Evolutionary conservation across 2,329 filamentous ascomycete genomes (phyloP).

Genomic region (Fusarium succisae): DNA sequence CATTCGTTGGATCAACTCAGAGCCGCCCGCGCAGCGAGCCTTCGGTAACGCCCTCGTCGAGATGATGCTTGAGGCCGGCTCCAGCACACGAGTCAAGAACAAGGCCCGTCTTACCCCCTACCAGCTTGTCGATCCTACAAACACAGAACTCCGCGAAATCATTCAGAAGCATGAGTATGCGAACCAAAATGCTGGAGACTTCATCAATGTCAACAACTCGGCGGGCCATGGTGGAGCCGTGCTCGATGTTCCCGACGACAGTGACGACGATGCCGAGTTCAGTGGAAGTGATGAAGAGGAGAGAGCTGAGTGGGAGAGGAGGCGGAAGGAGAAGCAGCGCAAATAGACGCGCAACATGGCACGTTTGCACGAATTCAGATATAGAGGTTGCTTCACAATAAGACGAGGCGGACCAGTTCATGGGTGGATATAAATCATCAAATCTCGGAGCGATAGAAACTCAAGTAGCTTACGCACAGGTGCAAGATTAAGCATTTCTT

Average conservation of each 20-base stretch:
- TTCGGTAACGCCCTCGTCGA: constrained; percentile 74
- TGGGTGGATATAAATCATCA: constrained; percentile 29
- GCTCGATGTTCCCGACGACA: constrained; percentile 43
- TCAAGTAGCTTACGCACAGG: constrained; percentile 35
- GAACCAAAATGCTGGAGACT: constrained; percentile 66
- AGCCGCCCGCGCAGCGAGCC: constrained; percentile 69
- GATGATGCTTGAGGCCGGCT: constrained; percentile 85
- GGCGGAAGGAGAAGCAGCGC: constrained; percentile 53
- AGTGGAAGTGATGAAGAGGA: constrained; percentile 73
- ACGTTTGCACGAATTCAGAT: constrained; percentile 20
- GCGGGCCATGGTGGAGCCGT: constrained; percentile 16
- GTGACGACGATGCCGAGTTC: constrained; percentile 68
- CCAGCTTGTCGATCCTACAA: constrained; percentile 78
- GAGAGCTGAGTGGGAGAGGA: constrained; percentile 68
- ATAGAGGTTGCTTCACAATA: constrained; percentile 26
- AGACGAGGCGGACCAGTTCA: constrained; percentile 10
- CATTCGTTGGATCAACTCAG: constrained; percentile 78
- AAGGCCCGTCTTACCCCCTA: constrained; percentile 76
- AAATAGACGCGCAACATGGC: constrained; percentile 14
- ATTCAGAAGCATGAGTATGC: constrained; percentile 78
- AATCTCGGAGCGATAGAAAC: constrained; percentile 41
- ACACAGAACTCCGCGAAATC: constrained; percentile 67
- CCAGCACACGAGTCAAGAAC: constrained; percentile 68
- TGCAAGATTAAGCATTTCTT: constrained; percentile 40
- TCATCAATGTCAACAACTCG: constrained; percentile 52